Conservation (phyloP, 768 basidiomycete genomes). For the Dacryopinax primogenitus region DNA sequence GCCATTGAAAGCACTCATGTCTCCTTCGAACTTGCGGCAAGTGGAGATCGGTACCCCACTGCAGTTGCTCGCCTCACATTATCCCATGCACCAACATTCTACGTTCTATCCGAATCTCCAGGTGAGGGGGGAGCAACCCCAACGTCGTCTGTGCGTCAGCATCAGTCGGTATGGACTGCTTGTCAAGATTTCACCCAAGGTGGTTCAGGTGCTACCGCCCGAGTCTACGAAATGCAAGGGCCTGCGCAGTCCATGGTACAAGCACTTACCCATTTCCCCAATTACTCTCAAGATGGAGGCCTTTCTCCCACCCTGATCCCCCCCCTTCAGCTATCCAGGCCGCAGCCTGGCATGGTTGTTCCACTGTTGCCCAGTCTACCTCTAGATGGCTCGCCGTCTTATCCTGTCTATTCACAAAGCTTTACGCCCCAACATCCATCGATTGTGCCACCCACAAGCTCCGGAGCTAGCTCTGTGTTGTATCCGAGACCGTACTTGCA, state of each 20-base stretch:
- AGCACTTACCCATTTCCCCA: background rate
- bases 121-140: background rate
- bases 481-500: background rate
- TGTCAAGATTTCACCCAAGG: background rate
- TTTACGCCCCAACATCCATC: background rate
- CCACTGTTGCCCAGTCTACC: background rate
- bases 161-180: background rate
- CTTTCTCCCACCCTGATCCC: background rate
- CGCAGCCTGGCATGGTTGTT: background rate
- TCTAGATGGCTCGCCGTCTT: background rate
- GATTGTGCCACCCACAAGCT: background rate
- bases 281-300: background rate
- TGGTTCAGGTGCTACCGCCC: background rate
- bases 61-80: background rate
- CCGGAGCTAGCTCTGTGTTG: background rate
- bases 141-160: background rate
- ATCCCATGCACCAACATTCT: background rate
- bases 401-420: background rate
- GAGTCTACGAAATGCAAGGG: conserved; percentile 1
- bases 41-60: background rate
- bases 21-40: background rate
- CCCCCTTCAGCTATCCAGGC: background rate
- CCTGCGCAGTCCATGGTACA: background rate
- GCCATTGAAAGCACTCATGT: background rate
- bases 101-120: background rate